Conservation (phyloP, 371 early-diverging fungal genomes). For the Apophysomyces sp. region DNA sequence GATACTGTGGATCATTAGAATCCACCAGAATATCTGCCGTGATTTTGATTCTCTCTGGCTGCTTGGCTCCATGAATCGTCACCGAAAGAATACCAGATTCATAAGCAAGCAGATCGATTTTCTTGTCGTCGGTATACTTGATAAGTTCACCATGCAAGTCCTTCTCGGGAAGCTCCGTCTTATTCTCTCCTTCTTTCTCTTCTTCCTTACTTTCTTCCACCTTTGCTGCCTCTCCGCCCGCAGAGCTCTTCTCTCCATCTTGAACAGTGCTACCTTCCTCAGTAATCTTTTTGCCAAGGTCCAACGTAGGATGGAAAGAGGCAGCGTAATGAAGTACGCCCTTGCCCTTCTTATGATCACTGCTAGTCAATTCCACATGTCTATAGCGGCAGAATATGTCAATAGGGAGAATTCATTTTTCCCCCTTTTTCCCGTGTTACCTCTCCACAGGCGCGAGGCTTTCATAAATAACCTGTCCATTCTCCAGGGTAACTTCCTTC, state of each 20-base stretch:
- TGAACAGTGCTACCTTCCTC: conserved; percentile 3
- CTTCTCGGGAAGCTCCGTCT: conserved; percentile 35
- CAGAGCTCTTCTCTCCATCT: background rate
- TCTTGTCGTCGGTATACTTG: conserved; percentile 35
- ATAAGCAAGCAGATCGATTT: conserved; percentile 37
- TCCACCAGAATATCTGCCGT: conserved; percentile 41
- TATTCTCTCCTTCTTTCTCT: conserved; percentile 29
- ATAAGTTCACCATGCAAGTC: conserved; percentile 48
- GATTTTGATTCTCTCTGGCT: conserved; percentile 20
- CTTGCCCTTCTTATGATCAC: conserved; percentile 60
- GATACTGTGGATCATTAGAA: conserved; percentile 43
- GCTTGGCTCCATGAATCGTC: conserved; percentile 31
- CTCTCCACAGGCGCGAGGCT: conserved; percentile 37
- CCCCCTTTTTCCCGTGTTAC: no score
- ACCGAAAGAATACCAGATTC: conserved; percentile 49
- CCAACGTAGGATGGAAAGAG: conserved; percentile 70
- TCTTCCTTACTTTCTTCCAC: conserved; percentile 13
- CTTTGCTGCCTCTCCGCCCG: background rate
- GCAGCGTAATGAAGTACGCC: conserved; percentile 69
- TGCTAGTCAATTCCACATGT: conserved; percentile 57
- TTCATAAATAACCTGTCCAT: conserved; percentile 41
- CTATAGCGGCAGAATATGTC: conserved; percentile 8
- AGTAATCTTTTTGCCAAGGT: conserved; percentile 44
- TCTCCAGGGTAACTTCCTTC: conserved; percentile 30
- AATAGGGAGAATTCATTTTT: no score